These are phyloP conservation scores for Diaporthe ampelina DNA, from an alignment of 2,329 filamentous ascomycete species.

Conservation along the genomic window DNA sequence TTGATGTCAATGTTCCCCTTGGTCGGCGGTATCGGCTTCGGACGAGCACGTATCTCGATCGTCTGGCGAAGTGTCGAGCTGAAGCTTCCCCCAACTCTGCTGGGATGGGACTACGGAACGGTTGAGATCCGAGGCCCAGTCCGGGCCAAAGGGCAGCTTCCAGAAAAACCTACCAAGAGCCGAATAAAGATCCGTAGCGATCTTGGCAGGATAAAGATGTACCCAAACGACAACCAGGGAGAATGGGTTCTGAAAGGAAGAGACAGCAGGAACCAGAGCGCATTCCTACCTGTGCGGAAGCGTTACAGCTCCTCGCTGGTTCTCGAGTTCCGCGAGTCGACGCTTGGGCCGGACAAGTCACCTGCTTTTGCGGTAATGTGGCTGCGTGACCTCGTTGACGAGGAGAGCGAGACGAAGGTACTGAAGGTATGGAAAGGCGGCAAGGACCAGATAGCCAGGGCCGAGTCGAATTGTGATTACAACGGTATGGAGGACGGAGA, in stretches of 20 bases:
- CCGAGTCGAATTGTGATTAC: conserved; percentile 53
- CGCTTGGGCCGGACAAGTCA: conserved; percentile 65
- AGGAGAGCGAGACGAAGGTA: conserved; percentile 71
- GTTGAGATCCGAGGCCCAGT: conserved; percentile 72
- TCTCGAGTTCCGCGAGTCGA: conserved; percentile 71
- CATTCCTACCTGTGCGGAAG: conserved; percentile 70
- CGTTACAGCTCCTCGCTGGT: conserved; percentile 71
- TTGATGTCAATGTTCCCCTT: conserved; percentile 76
- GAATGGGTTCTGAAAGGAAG: conserved; percentile 66
- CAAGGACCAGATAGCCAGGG: conserved; percentile 59
- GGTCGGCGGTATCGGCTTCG: conserved; percentile 80
- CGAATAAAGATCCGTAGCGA: conserved; percentile 73
- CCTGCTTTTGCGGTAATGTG: conserved; percentile 75
- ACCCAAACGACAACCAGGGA: conserved; percentile 58
- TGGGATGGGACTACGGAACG: conserved; percentile 81
- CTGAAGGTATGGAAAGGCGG: conserved; percentile 78
- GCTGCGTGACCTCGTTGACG: conserved; percentile 78
- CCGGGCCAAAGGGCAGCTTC: conserved; percentile 60
- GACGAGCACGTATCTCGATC: conserved; percentile 77
- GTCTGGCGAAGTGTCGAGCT: conserved; percentile 80
- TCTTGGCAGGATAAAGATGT: conserved; percentile 71
- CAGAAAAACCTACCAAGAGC: conserved; percentile 61
- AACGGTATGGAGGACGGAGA: conserved; percentile 65
- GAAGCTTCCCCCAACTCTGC: conserved; percentile 68
- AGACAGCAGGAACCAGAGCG: conserved; percentile 51